Conservation (phyloP, 2,329 filamentous ascomycete species). For the Hypoxylon sp. region DNA sequence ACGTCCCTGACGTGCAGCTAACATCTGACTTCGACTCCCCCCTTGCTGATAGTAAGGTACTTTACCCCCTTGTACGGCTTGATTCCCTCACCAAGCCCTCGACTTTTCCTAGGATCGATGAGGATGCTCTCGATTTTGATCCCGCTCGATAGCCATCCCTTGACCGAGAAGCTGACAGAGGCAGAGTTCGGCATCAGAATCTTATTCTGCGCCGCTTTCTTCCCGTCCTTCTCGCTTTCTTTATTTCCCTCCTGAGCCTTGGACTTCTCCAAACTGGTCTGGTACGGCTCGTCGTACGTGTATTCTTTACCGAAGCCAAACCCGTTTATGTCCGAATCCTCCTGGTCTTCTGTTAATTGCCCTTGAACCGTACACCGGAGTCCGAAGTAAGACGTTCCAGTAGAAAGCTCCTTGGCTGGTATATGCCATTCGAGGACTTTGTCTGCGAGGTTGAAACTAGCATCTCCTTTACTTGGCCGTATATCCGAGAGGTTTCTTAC, state of each 20-base stretch:
- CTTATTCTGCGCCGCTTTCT: conserved; percentile 71
- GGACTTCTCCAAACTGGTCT: conserved; percentile 51
- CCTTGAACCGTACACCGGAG: conserved; percentile 84
- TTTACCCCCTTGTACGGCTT: conserved; percentile 99
- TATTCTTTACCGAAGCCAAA: conserved; percentile 62
- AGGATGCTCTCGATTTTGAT: conserved; percentile 73
- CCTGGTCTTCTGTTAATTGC: conserved; percentile 58
- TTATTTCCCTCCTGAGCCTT: conserved; percentile 44
- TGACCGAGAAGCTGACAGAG: conserved; percentile 74
- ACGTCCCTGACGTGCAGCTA: conserved; percentile 41
- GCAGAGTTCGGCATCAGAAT: conserved; percentile 83
- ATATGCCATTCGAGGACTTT: conserved; percentile 83
- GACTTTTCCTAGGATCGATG: conserved; percentile 79
- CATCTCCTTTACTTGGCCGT: conserved; percentile 81
- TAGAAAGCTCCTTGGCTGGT: conserved; percentile 75
- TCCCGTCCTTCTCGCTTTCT: conserved; percentile 59
- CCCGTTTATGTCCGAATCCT: conserved; percentile 56
- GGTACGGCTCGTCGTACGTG: conserved; percentile 64
- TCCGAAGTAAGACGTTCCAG: conserved; percentile 72
- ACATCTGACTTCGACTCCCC: conserved; percentile 70
- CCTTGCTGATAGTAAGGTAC: conserved; percentile 81
- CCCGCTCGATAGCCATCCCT: conserved; percentile 73
- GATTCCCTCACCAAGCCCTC: conserved; percentile 83
- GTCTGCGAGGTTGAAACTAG: conserved; percentile 78
- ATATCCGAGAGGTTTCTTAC: conserved; percentile 87